Evolutionary conservation across 768 basidiomycete genomes (phyloP).

Genomic region (Hemileccinum rubropunctum): DNA sequence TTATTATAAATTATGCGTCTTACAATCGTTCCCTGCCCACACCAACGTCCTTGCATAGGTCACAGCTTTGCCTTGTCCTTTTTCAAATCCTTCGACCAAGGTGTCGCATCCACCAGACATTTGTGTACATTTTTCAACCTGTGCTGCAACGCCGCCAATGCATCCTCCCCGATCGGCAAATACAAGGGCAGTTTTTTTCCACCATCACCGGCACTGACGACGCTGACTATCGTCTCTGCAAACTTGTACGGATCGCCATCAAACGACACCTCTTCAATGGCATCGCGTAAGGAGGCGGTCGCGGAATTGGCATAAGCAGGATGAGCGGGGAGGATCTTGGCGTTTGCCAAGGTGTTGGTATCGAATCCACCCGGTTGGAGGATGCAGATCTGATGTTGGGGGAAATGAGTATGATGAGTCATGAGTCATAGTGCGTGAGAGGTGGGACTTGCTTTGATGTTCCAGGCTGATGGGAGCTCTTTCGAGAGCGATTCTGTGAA

Average conservation of each 20-base stretch:
- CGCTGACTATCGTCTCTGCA: slow-evolving; percentile 4
- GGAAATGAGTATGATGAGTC: too few species aligned
- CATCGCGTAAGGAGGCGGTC: neutral
- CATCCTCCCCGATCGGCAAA: slow-evolving; percentile 12
- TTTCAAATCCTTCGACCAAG: slow-evolving; percentile 10
- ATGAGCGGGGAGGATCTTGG: slow-evolving; percentile 1
- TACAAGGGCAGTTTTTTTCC: neutral
- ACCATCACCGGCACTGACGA: neutral
- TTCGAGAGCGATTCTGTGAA: too few species aligned
- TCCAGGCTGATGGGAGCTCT: too few species aligned
- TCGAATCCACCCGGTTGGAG: slow-evolving; percentile 18
- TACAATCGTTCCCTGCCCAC: too few species aligned
- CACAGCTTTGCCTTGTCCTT: slow-evolving; percentile 5
- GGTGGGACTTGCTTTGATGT: too few species aligned
- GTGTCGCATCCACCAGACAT: neutral
- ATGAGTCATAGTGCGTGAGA: too few species aligned
- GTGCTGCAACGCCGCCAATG: neutral
- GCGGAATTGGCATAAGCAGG: slow-evolving; percentile 9
- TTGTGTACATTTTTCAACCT: neutral
- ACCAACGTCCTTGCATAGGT: neutral
- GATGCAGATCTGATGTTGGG: slow-evolving; percentile 9
- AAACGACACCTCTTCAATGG: neutral
- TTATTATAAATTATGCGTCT: too few species aligned
- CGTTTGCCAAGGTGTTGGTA: slow-evolving; percentile 5
- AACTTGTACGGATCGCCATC: slow-evolving; percentile 16